Base-by-base conservation (phyloP, 2,329 filamentous ascomycete species). In the Pseudocercospora fuligena region DNA sequence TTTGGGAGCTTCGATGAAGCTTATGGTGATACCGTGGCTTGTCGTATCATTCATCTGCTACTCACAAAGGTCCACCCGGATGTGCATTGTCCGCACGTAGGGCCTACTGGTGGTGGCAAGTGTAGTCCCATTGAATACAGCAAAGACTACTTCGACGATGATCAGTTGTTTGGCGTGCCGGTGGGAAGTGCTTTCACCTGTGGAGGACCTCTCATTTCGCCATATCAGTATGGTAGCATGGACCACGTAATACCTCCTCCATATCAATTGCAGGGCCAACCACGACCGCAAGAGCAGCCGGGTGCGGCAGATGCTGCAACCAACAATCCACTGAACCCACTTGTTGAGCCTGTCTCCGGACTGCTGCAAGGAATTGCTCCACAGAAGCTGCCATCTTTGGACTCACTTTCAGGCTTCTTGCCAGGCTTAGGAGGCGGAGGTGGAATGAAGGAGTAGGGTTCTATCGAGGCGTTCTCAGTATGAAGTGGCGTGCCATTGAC, bases 21-120 rank as follows among this genome's bases (percentile, higher is more conserved):
- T 0, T 83, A 80, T 78, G 80, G 79, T 11, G 80, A 83, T 67
- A 82, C 81, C 56, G 72, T 83, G 8, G 80, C 80, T 23, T 83
- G 80, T 68, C 73, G 81, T 2, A 76, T 73, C 7, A 80, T 83
- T 36, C 81, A 83, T 68, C 64, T 82, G 25, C 73, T 82, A n/a
- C 72, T 83, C 14, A 74, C 76, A 0, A 51, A 61, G 3, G 66
- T 75, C 2, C 43, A 71, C 12, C 75, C 75, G 11, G 71, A 74
- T 19, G 69, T 73, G 3, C 75, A 77, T 61, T 77, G 75, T 66
- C 68, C 74, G 14, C 74, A 76, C 43, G 74, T 76, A 6, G 75
- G 75, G n/a, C 73, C 75, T 1, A 70, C 66, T 3, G 75, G 75
- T 16, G 67, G 70, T 1, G 70, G 69, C 1, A 77, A 77, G 63